A percentile compares a stretch with the other conserved stretches of the same genome.
These are phyloP conservation scores for Naganishia vaughanmartiniae DNA, from an alignment of 768 basidiomycete species.

Conservation along the genomic window DNA sequence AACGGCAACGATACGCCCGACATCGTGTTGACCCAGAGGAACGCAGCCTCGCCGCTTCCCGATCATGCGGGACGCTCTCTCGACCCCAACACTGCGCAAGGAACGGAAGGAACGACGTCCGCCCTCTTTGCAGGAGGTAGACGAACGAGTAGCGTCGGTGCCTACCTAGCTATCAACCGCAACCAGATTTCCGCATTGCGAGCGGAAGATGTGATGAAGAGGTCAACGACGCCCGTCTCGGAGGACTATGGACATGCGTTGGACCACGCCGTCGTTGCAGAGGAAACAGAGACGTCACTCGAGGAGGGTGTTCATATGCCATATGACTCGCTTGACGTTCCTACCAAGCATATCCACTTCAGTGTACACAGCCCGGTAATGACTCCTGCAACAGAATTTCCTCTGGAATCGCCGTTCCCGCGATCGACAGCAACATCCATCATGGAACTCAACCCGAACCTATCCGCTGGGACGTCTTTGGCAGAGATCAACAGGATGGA, in stretches of 20 bases:
- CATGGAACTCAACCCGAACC: conserved; percentile 16
- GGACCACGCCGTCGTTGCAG: conserved; percentile 9
- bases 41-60: not conserved
- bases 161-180: conserved; percentile 10
- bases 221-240: conserved; percentile 8
- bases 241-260: not conserved
- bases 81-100: not conserved
- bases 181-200: conserved; percentile 11
- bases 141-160: conserved; percentile 16
- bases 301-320: conserved; percentile 8
- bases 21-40: conserved; percentile 5
- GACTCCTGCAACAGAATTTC: not conserved
- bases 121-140: conserved; percentile 11
- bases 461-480: conserved; percentile 1
- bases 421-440: conserved; percentile 16
- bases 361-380: conserved; percentile 1
- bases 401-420: conserved; percentile 14
- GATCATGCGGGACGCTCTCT: too few relatives aligned
- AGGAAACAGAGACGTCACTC: conserved; percentile 11
- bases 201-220: conserved; percentile 18
- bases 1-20: conserved; percentile 1
- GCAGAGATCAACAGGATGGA: conserved; percentile 8
- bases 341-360: conserved; percentile 13
- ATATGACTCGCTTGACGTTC: not conserved
- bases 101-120: not conserved